Base-by-base conservation (phyloP, 306 rosid species). In the Cyamopsis tetragonoloba region DNA sequence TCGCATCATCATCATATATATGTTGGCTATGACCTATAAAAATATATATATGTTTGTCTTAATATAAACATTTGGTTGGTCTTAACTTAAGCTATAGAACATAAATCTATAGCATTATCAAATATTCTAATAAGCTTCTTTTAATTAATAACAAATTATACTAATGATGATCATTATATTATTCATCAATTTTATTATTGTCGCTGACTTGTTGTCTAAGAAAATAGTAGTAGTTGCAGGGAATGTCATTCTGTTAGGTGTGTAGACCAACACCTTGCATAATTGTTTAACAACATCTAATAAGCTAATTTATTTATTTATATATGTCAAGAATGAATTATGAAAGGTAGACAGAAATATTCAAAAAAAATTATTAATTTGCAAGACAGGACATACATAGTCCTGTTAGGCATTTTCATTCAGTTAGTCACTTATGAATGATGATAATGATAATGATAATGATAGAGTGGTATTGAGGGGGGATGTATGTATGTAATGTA, bases 181-280 rank as follows among this genome's bases (percentile, higher is more conserved):
- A n/a, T 20, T 75, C 31, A 37, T 20, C 11, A 20, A 6, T 13
- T 28, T 48, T 44, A 49, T 66, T 46, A 34, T 22, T 19, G 19
- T 10, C 3, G 2, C 12, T 56, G 64, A 26, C 37, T 34, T 4
- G 2, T 15, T 56, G 64, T 37, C 37, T 34, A 5, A 47, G 74
- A n/a, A n/a, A n/a, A n/a, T n/a, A n/a, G 53, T 14, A 67, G 20
- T 39, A 38, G 51, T 32, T 50, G 51, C 66, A 20, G 66, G 67
- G 70, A 46, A 62, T 73, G 79, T 73, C 53, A 38, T 68, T 51
- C 37, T 15, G 79, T 62, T 54, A 56, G 76, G 76, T 8, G 35
- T 61, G 43, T 56, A 27, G 46, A 68, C 42, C 50, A 79, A 28
- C 43, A 42, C 27, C 46, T 35, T 8, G 7, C 50, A 70, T 17